These are phyloP conservation scores for Aspergillus coremiiformis DNA, from an alignment of 495 filamentous ascomycete species.

Conservation along the genomic window DNA sequence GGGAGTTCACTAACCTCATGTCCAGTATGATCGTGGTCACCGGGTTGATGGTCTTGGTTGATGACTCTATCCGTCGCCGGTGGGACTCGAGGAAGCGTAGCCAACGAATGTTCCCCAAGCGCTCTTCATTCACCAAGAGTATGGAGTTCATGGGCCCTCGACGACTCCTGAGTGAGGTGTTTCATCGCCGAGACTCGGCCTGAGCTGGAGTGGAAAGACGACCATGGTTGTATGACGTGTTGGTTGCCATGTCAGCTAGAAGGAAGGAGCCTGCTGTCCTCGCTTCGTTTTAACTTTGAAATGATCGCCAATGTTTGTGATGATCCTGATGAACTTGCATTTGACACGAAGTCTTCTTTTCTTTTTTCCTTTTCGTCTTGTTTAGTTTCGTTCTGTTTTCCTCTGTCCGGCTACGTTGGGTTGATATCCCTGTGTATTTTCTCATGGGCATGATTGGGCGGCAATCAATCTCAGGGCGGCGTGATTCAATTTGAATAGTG, in stretches of 20 bases:
- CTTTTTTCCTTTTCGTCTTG: neutral
- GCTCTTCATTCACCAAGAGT: slow-evolving; percentile 49
- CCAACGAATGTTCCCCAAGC: slow-evolving; percentile 48
- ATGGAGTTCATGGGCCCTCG: slow-evolving; percentile 64
- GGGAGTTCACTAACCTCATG: slow-evolving; percentile 20
- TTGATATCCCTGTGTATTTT: neutral
- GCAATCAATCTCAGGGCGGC: neutral
- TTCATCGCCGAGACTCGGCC: slow-evolving; percentile 50
- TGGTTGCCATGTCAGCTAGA: neutral
- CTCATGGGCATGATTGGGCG: neutral
- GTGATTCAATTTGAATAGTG: neutral
- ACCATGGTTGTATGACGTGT: too few species aligned
- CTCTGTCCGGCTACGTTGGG: too few species aligned
- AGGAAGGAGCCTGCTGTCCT: neutral
- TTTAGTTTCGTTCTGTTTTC: neutral
- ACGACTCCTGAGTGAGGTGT: slow-evolving; percentile 70
- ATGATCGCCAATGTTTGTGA: neutral
- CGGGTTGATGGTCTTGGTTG: slow-evolving; percentile 81
- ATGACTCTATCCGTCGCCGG: slow-evolving; percentile 80
- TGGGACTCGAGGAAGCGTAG: slow-evolving; percentile 62
- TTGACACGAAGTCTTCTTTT: neutral
- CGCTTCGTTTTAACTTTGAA: neutral
- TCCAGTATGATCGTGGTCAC: slow-evolving; percentile 80
- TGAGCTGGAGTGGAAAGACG: slow-evolving; percentile 16
- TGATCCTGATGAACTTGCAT: neutral